phyloP scores from a whole-genome alignment of 208 protist species.

The Porcisia hertigi region DNA sequence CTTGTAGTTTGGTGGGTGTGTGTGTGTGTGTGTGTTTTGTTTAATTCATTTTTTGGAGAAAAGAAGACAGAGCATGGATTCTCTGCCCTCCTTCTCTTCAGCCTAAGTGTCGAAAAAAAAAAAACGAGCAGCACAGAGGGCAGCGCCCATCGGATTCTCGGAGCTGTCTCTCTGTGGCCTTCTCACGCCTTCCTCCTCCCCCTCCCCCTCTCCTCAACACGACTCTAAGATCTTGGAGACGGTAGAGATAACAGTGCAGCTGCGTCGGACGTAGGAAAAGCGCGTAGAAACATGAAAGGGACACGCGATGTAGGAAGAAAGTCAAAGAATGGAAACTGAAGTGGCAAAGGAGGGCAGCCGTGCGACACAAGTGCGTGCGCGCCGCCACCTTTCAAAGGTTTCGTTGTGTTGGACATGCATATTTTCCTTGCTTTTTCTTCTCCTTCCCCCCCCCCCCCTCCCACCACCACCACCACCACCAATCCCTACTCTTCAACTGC shows the following conservation, averaged over 20 bases:
- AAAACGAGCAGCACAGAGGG: background rate
- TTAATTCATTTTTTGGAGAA: too few relatives aligned
- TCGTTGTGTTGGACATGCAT: background rate
- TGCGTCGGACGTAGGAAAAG: background rate
- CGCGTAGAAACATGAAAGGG: background rate
- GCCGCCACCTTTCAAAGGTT: background rate
- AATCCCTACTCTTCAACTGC: too few relatives aligned
- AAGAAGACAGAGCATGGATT: too few relatives aligned
- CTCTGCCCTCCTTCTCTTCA: too few relatives aligned
- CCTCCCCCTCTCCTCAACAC: background rate
- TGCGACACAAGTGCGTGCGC: background rate
- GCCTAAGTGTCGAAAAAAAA: too few relatives aligned
- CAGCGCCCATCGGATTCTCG: background rate
- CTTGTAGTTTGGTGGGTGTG: background rate
- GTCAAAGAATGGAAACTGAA: background rate
- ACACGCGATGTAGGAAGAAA: background rate
- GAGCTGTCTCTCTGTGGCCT: background rate
- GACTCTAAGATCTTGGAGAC: background rate
- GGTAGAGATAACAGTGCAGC: background rate
- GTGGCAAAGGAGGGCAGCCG: background rate
- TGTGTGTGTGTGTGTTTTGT: slow-evolving; percentile 3
- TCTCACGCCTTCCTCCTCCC: background rate
- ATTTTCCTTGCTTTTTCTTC: slow-evolving; percentile 8
- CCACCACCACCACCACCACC: background rate
- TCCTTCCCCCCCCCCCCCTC: background rate